phyloP scores from a whole-genome alignment of 441 rosid species.

The Mallotus japonicus region DNA sequence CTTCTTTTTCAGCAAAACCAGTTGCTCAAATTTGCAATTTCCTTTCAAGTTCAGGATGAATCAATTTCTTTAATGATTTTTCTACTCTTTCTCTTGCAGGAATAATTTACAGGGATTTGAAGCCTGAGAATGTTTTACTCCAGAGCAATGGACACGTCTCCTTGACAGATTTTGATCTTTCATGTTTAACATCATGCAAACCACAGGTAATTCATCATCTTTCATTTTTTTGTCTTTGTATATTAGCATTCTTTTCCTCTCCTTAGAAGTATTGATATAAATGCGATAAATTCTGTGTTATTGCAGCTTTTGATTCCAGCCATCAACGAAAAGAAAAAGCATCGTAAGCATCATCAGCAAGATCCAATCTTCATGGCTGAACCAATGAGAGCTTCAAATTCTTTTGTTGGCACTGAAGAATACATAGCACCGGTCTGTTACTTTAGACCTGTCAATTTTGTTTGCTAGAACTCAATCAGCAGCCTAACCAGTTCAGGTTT shows the following conservation, averaged over 20 bases:
- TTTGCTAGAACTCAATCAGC: no score
- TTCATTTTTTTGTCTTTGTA: neutral
- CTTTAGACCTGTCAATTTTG: neutral
- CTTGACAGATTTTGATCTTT: constrained; percentile 86
- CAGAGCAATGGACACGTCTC: constrained; percentile 76
- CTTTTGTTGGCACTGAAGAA: constrained; percentile 98
- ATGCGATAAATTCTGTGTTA: constrained; percentile 1
- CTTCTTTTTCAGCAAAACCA: no score
- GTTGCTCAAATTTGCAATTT: neutral
- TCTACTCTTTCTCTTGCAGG: constrained; percentile 44
- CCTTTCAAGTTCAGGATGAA: neutral
- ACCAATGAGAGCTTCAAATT: constrained; percentile 95
- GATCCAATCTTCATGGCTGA: constrained; percentile 86
- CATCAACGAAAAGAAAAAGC: constrained; percentile 60
- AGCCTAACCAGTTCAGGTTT: neutral
- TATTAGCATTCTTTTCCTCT: neutral
- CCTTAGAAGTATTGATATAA: neutral
- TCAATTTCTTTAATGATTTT: neutral
- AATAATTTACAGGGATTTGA: constrained; percentile 85
- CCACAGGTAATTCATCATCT: constrained; percentile 59
- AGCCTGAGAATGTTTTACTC: constrained; percentile 88
- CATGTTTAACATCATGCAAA: constrained; percentile 91
- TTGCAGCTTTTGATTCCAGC: constrained; percentile 68
- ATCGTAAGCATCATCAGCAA: constrained; percentile 41
- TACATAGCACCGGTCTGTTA: constrained; percentile 89